Base-by-base conservation (phyloP, 1,284 basidiomycete species). In the Ceratobasidium sp. region DNA sequence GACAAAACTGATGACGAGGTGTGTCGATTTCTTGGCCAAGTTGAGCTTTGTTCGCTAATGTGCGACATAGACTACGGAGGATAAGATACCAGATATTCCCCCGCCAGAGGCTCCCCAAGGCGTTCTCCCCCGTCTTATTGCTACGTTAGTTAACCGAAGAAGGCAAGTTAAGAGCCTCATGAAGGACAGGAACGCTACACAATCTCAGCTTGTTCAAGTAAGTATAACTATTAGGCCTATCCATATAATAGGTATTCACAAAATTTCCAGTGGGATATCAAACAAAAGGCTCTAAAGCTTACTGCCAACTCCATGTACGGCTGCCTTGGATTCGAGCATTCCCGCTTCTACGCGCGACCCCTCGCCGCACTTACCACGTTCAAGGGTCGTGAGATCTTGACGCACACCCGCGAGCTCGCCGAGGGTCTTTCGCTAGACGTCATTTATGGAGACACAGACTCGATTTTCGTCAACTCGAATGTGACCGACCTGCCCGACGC, bases 241-340 rank as follows among this genome's bases (percentile, higher is more conserved):
- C 27, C 58, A 39, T 9, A 8, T 3, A 29, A 22, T 34, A 69
- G 58, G 58, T 41, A 69, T 29, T 43, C 29, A 69, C 51, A 56
- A 7, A 53, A 9, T n/a, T 49, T 72, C 11, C 79, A 96, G 92
- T 96, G 92, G 81, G 95, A 99, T 80, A 98, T 99, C 84, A 97
- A 96, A 81, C 98, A 99, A 81, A 91, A 94, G 81, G 98, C 98
- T 5, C 86, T 99, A 75, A 99, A 99, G 84, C 90, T 99, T 66
- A 99, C 97, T 0, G 98, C 98, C 75, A 99, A 99, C 85, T 97
- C 94, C 85, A 99, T 99, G 97, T 99, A 99, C 82, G 98, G 98
- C 27, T 99, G 98, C 86, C 90, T 99, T 37, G 98, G 98, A 71
- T 99, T 98, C 81, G 95, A 97, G 80, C 94, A 96, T 77, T 98